A percentile compares a stretch with the other conserved stretches of the same genome.
Conservation (phyloP, 495 filamentous ascomycete species). For the Neurospora sublineolata region DNA sequence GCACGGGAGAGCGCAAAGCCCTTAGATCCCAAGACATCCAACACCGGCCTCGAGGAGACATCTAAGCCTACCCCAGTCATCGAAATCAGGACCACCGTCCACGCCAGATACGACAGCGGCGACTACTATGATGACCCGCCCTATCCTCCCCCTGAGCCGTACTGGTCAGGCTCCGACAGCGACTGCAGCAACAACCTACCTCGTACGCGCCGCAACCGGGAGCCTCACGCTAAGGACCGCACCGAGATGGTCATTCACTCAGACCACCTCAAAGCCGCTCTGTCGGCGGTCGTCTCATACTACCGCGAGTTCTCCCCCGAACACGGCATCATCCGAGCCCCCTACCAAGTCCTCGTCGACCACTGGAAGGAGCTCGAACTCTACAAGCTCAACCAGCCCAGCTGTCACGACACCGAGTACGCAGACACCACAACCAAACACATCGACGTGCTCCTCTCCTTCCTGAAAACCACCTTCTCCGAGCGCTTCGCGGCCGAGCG, state of each 20-base stretch:
- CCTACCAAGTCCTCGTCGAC: constrained; percentile 27
- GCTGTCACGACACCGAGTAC: constrained; percentile 21
- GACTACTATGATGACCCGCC: background rate
- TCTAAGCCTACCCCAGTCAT: background rate
- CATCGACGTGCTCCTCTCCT: constrained; percentile 28
- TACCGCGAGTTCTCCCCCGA: constrained; percentile 32
- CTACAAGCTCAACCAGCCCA: constrained; percentile 23
- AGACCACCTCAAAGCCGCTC: constrained; percentile 24
- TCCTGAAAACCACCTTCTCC: constrained; percentile 17
- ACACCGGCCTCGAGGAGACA: background rate
- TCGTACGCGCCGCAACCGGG: background rate
- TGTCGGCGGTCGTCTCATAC: constrained; percentile 27
- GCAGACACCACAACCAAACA: constrained; percentile 21
- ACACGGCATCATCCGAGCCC: constrained; percentile 18
- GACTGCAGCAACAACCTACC: background rate
- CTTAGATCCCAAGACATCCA: constrained; percentile 7
- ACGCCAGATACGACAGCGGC: background rate
- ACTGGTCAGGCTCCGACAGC: background rate
- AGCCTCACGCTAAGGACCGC: constrained; percentile 9
- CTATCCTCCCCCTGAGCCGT: background rate
- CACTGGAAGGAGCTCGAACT: constrained; percentile 20
- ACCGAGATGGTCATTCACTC: constrained; percentile 29
- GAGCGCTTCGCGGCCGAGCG: constrained; percentile 21
- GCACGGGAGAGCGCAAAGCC: constrained; percentile 20
- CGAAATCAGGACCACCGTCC: background rate